phyloP scores from a whole-genome alignment of 495 filamentous ascomycete species.

The Cudoniella acicularis region DNA sequence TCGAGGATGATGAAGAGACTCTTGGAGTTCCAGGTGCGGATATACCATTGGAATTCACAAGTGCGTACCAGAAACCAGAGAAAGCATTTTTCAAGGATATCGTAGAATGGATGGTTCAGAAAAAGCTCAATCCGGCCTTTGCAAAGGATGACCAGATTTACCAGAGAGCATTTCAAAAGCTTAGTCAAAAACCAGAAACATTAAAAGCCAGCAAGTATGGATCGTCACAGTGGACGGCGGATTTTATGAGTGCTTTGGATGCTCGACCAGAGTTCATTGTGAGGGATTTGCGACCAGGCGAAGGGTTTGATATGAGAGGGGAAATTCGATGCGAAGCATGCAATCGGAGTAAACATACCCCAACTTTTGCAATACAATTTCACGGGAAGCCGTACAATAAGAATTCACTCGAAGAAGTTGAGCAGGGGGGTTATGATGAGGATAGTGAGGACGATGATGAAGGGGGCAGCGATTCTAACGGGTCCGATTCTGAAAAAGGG shows the following conservation, averaged over 20 bases:
- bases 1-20: conserved; percentile 59
- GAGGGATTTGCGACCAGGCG: conserved; percentile 25
- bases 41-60: conserved; percentile 71
- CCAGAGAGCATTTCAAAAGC: conserved; percentile 64
- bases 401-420: conserved; percentile 63
- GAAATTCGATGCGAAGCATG: conserved; percentile 69
- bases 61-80: conserved; percentile 59
- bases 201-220: conserved; percentile 62
- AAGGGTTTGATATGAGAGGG: conserved; percentile 30
- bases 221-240: conserved; percentile 67
- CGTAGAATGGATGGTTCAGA: conserved; percentile 74
- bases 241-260: conserved; percentile 62
- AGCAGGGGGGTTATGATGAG: conserved; percentile 31
- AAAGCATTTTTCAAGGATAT: conserved; percentile 76
- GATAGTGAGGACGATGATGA: background rate
- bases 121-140: conserved; percentile 72
- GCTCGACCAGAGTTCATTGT: conserved; percentile 53
- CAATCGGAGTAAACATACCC: conserved; percentile 63
- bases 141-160: conserved; percentile 62
- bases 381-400: conserved; percentile 67
- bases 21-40: conserved; percentile 57
- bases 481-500: background rate
- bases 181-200: conserved; percentile 68
- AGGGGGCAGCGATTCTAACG: background rate
- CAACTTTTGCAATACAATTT: conserved; percentile 59